Evolutionary conservation across 768 basidiomycete species (phyloP).

Genomic region (Tulasnella sp.): DNA sequence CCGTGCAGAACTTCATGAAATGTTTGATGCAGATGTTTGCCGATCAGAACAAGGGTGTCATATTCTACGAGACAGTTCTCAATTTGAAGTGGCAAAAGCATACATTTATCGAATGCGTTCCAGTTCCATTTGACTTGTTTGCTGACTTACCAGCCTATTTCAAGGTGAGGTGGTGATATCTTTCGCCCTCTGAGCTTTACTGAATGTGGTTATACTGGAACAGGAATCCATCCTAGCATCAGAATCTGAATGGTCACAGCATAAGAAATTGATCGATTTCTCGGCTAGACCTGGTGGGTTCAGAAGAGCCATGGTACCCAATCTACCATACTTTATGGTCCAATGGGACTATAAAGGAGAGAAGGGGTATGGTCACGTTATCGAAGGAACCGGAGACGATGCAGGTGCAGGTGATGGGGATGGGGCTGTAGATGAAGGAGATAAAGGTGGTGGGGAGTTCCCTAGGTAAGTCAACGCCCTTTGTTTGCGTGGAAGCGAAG

Average conservation of each 20-base stretch:
- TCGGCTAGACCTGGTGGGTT: slow-evolving; percentile 82
- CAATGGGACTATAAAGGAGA: slow-evolving; percentile 97
- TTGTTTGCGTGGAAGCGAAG: background rate
- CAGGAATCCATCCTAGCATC: slow-evolving; percentile 89
- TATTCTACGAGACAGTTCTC: slow-evolving; percentile 92
- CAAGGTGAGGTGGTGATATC: slow-evolving; percentile 39
- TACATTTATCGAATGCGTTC: slow-evolving; percentile 87
- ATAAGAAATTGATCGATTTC: slow-evolving; percentile 95
- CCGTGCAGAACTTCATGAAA: slow-evolving; percentile 66
- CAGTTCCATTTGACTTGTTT: slow-evolving; percentile 77
- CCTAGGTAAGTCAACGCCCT: slow-evolving; percentile 44
- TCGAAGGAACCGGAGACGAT: slow-evolving; percentile 67
- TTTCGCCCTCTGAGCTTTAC: background rate
- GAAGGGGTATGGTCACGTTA: slow-evolving; percentile 95
- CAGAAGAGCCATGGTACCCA: slow-evolving; percentile 87
- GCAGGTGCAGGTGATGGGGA: slow-evolving; percentile 48
- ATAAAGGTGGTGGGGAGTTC: slow-evolving; percentile 85
- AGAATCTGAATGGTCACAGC: slow-evolving; percentile 96
- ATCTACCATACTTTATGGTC: slow-evolving; percentile 97
- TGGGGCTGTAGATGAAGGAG: slow-evolving; percentile 64
- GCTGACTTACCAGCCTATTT: slow-evolving; percentile 88
- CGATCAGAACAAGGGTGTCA: slow-evolving; percentile 81
- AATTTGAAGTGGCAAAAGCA: slow-evolving; percentile 79
- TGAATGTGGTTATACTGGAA: background rate
- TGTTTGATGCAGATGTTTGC: slow-evolving; percentile 92